A percentile compares a stretch with the other conserved stretches of the same genome.
Conservation (phyloP, 1,139 yeast genomes). For the Nematodospora anomalae region DNA sequence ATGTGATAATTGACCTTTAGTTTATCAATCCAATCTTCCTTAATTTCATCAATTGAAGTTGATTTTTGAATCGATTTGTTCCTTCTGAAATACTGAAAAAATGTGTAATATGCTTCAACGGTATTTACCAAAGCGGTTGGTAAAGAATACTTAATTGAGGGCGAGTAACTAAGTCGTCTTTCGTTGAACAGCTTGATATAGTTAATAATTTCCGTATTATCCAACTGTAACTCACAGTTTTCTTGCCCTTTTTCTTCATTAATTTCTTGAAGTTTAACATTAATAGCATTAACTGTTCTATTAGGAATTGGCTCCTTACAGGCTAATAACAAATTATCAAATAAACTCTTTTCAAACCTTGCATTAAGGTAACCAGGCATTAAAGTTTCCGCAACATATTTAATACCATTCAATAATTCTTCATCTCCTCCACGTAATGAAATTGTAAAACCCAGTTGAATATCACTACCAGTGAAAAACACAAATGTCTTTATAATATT, state of each 20-base stretch:
- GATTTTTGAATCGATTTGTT: constrained; percentile 25
- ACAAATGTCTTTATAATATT: constrained; percentile 67
- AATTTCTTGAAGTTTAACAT: constrained; percentile 12
- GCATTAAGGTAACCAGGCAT: constrained; percentile 74
- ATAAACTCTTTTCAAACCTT: constrained; percentile 75
- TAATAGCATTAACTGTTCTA: constrained; percentile 15
- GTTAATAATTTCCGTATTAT: constrained; percentile 38
- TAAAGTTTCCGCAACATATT: constrained; percentile 79
- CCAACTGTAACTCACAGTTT: constrained; percentile 20
- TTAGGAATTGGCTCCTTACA: constrained; percentile 19
- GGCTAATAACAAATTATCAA: constrained; percentile 36
- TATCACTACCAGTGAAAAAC: constrained; percentile 74
- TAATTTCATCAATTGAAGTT: constrained; percentile 22
- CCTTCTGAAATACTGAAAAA: constrained; percentile 33
- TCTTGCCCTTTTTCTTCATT: constrained; percentile 10
- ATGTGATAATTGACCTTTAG: constrained; percentile 29
- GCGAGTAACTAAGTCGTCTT: constrained; percentile 68
- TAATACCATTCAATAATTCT: constrained; percentile 61
- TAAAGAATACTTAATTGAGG: constrained; percentile 65
- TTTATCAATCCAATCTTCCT: constrained; percentile 25
- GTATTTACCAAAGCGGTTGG: constrained; percentile 63
- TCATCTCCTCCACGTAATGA: constrained; percentile 74
- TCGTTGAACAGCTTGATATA: constrained; percentile 52
- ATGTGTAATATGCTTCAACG: constrained; percentile 51
- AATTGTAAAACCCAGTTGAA: constrained; percentile 77